phyloP scores from a whole-genome alignment of 352 stramenopile species.

The Globisporangium splendens region DNA sequence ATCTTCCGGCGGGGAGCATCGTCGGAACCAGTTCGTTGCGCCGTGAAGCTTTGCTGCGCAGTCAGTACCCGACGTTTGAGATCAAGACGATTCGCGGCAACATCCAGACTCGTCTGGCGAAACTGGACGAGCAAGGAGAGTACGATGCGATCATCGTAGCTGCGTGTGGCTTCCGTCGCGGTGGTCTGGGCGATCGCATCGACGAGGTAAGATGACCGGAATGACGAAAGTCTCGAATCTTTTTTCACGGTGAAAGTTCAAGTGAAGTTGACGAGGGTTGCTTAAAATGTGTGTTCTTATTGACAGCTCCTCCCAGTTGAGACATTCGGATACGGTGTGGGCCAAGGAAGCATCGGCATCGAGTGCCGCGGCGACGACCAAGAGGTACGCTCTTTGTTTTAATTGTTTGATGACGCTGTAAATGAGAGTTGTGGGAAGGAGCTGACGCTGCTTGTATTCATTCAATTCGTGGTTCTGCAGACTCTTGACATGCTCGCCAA shows the following conservation, averaged over 20 bases:
- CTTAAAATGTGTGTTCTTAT: not conserved
- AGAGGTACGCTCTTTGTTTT: slow-evolving; percentile 38
- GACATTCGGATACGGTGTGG: slow-evolving; percentile 79
- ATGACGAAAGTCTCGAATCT: too few species aligned
- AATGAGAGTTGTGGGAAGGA: not conserved
- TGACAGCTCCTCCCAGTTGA: slow-evolving; percentile 51
- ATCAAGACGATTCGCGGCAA: slow-evolving; percentile 87
- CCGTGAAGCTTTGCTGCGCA: slow-evolving; percentile 68
- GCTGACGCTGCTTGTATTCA: not conserved
- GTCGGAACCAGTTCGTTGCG: slow-evolving; percentile 85
- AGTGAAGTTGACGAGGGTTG: too few species aligned
- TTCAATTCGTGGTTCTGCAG: slow-evolving; percentile 20
- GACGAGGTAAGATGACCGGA: too few species aligned
- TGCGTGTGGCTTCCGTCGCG: slow-evolving; percentile 76
- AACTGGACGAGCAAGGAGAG: slow-evolving; percentile 79
- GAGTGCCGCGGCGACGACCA: slow-evolving; percentile 71
- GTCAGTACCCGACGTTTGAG: slow-evolving; percentile 63
- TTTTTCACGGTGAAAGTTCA: too few species aligned
- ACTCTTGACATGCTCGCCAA: slow-evolving; percentile 75
- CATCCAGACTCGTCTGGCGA: slow-evolving; percentile 83
- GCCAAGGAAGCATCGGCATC: slow-evolving; percentile 84
- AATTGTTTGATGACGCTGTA: too few species aligned
- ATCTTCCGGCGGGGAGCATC: slow-evolving; percentile 61
- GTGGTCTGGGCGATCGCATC: slow-evolving; percentile 64
- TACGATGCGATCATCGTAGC: slow-evolving; percentile 88